Evolutionary conservation across 495 filamentous ascomycete species (phyloP), one percentile per base, ranked within the genome.

Genomic region (Podospora fimiseda): DNA sequence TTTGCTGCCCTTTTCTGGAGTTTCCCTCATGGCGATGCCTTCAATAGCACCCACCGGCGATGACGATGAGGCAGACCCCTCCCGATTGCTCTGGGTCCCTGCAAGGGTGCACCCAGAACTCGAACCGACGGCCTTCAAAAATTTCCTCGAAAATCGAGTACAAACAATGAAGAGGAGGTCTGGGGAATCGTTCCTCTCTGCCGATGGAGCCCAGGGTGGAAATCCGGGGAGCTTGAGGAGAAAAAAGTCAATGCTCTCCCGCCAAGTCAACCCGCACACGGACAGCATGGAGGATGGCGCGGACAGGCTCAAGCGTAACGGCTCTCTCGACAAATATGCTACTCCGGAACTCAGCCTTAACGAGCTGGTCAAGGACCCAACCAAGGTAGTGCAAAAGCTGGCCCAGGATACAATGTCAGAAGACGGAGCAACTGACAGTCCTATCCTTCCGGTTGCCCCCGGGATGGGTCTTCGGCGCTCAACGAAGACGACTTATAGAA

Each of bases 201-300:
- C 78, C 2, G 83, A 88, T 53, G 79, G 83, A 2, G 59, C 85
- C 2, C 79, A 85, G 16, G 71, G 83, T 27, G 74, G 76, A 50
- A 76, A 79, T 39, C 85, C 87, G 2, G 74, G 79, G 16, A 75
- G 86, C 38, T 68, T 97, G 50, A 77, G 84, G 57, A 82, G 93
- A 60, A 96, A 96, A 70, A 91, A 91, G 66, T 96, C 92, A 0
- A 96, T 95, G 90, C 74, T 99, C 9, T 96, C 91, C 5, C 83
- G 83, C 57, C 90, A 96, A 67, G 87, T 99, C 49, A 87, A 96
- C 57, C 85, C 79, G 55, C 76, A 77, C 3, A 77, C 78, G 3
- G 86, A 81, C 21, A 79, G 79, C 38, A 95, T 93, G 64, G 74
- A 81, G 50, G 91, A 99, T 72, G 93, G 93, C 15, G 89, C 92